A percentile compares a stretch with the other conserved stretches of the same genome.
phyloP scores from a whole-genome alignment of 306 rosid species.

The Senna siamea region DNA sequence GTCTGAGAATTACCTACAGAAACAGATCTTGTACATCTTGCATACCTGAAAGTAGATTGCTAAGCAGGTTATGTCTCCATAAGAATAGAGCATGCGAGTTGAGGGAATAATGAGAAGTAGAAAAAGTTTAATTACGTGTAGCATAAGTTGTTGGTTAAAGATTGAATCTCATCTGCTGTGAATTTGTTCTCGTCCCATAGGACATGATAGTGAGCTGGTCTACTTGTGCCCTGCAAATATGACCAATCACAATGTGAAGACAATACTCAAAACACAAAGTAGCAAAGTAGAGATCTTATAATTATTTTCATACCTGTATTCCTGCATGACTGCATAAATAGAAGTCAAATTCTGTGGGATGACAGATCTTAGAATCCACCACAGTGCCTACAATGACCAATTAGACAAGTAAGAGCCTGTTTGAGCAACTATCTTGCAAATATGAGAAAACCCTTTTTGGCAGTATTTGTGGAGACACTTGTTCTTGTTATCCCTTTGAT shows the following conservation, averaged over 20 bases:
- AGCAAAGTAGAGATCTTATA: not conserved
- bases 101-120: conserved; percentile 3
- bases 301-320: conserved; percentile 59
- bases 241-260: not conserved
- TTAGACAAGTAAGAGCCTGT: not conserved
- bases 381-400: conserved; percentile 63
- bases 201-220: conserved; percentile 77
- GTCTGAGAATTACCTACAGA: conserved; percentile 53
- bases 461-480: not conserved
- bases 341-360: conserved; percentile 84
- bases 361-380: conserved; percentile 84
- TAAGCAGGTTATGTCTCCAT: conserved; percentile 30
- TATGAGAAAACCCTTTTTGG: conserved; percentile 3
- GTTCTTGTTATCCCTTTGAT: not conserved
- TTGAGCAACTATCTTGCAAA: not conserved
- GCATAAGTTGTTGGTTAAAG: conserved; percentile 80
- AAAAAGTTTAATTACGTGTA: conserved; percentile 55
- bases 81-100: conserved; percentile 2
- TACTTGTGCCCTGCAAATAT: conserved; percentile 60
- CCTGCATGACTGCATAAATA: conserved; percentile 89
- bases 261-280: not conserved
- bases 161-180: conserved; percentile 74
- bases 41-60: conserved; percentile 53
- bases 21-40: conserved; percentile 74
- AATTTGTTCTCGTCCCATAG: conserved; percentile 86